Conservation (phyloP, 31 red algal species). For the Endocladia muricata region DNA sequence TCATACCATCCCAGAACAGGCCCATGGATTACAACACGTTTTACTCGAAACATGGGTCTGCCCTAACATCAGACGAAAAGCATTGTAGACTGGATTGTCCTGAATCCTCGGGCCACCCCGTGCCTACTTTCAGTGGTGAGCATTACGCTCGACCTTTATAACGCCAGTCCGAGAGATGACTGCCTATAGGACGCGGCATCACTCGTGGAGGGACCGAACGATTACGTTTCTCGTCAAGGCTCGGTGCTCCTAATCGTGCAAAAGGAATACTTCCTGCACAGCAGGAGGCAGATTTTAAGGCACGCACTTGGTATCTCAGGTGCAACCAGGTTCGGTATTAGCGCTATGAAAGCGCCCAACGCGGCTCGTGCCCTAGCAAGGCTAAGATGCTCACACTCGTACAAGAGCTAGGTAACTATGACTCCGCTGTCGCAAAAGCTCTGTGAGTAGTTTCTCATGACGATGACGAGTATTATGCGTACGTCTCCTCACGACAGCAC, state of each 20-base stretch:
- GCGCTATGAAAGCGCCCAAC: neutral
- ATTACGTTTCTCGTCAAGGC: neutral
- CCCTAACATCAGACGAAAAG: neutral
- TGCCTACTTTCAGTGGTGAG: neutral
- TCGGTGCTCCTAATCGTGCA: neutral
- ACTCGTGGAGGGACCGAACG: neutral
- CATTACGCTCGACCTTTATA: neutral
- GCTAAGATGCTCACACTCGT: neutral
- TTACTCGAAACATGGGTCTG: neutral
- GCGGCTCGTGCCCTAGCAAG: neutral
- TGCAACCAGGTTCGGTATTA: neutral
- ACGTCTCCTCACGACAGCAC: too few species aligned
- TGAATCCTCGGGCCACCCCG: neutral
- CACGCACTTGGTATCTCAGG: neutral
- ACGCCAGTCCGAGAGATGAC: neutral
- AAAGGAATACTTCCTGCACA: neutral
- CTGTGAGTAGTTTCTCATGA: neutral
- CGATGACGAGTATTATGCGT: neutral
- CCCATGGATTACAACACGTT: neutral
- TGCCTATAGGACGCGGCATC: neutral
- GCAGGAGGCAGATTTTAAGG: neutral
- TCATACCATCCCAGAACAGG: neutral
- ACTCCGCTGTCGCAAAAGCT: neutral
- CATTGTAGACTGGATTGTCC: neutral
- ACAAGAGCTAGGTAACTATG: neutral